Evolutionary conservation across 495 filamentous ascomycete genomes (phyloP), one percentile per base, ranked within the genome.

Genomic region (Talaromyces nanjingensis): DNA sequence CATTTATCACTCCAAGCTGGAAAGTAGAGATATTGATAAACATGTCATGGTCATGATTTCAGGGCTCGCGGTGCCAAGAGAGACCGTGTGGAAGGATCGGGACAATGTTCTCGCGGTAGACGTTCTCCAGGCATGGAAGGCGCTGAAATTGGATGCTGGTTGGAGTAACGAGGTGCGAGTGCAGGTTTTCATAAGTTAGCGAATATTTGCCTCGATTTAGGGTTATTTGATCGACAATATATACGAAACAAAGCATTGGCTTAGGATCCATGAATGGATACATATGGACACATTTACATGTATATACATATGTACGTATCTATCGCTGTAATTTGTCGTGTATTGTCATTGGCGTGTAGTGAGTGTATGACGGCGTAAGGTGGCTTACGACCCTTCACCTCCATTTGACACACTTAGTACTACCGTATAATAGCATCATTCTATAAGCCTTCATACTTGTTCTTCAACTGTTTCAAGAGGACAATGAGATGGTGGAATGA

Each of bases 101-200:
- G 73, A 71, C 20, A 83, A 80, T 64, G 82, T 98, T 7, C 73
- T 98, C 29, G 86, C 89, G 47, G 81, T 98, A 29, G 90, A 98
- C 79, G 70, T 92, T 7, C 83, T 87, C 63, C 74, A 71, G 34
- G 94, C 94, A 3, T 98, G 92, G 91, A 85, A 84, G 27, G 84
- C 87, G 66, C 81, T 93, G 81, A 84, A 81, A 0, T 73, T 94
- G 45, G 70, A 86, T 64, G 79, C 84, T 45, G 87, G 90, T 18
- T 96, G 91, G 90, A 89, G 86, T 56, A 96, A 96, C 67, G 92
- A 97, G 71, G 84, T 91, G 33, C 79, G 82, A 45, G 79, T 97
- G 20, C 86, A 89, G 72, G 74, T 96, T 9, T 88, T 77, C 64
- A 69, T 82, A 1, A 65, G 68, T 6, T 78, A 33, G 59, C 33